These are phyloP conservation scores for Eucalyptus marginata DNA, from an alignment of 345 rosid species.

Conservation along the genomic window DNA sequence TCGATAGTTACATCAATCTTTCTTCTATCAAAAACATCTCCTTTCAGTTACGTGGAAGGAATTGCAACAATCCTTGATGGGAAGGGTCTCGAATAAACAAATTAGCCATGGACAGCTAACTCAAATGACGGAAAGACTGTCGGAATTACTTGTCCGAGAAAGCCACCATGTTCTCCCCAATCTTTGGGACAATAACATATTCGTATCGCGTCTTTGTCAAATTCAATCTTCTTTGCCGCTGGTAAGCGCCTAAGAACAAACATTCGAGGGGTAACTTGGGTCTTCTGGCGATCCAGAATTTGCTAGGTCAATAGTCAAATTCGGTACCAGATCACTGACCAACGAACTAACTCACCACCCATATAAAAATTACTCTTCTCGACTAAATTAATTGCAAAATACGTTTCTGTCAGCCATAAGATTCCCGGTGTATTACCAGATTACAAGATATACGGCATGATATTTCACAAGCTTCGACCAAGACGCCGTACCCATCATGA, in stretches of 20 bases:
- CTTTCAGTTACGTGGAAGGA: neutral
- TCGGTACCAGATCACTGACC: neutral
- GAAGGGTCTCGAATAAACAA: neutral
- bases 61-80: neutral
- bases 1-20: neutral
- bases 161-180: neutral
- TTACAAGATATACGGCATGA: neutral
- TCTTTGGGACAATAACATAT: neutral
- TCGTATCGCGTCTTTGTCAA: neutral
- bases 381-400: neutral
- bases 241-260: neutral
- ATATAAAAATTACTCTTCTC: neutral
- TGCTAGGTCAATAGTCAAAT: neutral
- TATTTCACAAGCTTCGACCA: neutral
- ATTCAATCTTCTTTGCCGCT: neutral
- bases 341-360: neutral
- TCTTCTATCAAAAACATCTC: neutral
- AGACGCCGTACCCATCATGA: neutral
- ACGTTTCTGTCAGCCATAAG: neutral
- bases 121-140: neutral
- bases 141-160: neutral
- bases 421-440: neutral
- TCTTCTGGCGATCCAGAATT: neutral
- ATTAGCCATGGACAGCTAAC: neutral
- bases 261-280: neutral